Base-by-base conservation (phyloP, 1,284 basidiomycete genomes). In the Naganishia sp. region DNA sequence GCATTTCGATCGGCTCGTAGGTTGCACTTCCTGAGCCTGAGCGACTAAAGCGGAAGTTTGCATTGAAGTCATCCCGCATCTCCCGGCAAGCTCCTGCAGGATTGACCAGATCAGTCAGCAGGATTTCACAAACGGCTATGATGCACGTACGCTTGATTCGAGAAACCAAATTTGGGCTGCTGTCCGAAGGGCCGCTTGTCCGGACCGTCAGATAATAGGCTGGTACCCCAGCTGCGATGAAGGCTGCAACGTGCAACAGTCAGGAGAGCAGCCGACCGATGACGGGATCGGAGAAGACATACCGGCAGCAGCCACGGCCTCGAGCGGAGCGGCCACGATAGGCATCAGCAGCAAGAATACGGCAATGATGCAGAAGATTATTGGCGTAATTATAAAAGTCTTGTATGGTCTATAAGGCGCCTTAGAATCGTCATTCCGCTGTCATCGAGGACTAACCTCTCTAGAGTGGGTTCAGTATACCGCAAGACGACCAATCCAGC, bases 291-390 rank as follows among this genome's bases (percentile, higher is more conserved):
- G 50, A 6, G 16, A 9, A 4, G 36, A 80, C 86, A 70, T 72
- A 94, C 92, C 87, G 67, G 94, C 84, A 2, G 93, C 93, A 1
- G 92, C 87, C 3, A 90, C 78, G 0, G 93, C 92, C 77, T 97
- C 90, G 28, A 89, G 79, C 0, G 95, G 96, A 16, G 94, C 94
- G 2, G 93, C 93, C 67, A 96, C 90, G 61, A 96, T 85, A 3
- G 94, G 94, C 92, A 99, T 97, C 72, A 90, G 88, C 6, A 99
- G 82, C 59, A 99, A 82, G 80, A 98, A 98, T 68, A 96, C 81
- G 1, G 94, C 92, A 23, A 94, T 92, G 7, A 85, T 87, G 71
- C 94, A 95, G 79, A 99, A 99, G 5, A 85, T 86, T 36, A 99
- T 82, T 0, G 95, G 95, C 0, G 94, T 98, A 21, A 86, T 84